phyloP scores from a whole-genome alignment of 192 early-diverging fungal genomes.

The Pilaira anomala region DNA sequence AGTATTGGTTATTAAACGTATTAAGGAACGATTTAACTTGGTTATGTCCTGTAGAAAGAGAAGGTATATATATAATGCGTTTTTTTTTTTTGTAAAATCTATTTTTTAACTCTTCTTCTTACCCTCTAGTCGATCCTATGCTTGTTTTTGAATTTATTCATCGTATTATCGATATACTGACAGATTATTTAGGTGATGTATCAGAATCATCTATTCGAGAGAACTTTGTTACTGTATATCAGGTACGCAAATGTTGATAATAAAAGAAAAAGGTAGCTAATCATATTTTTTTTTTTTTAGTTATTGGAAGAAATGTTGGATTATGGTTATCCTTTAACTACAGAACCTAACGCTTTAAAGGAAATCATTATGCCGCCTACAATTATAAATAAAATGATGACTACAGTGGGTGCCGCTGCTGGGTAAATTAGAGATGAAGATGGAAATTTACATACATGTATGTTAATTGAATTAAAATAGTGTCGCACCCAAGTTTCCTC shows the following conservation, averaged over 20 bases:
- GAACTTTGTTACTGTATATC: slow-evolving; percentile 89
- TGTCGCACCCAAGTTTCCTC: slow-evolving; percentile 55
- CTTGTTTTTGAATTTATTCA: slow-evolving; percentile 85
- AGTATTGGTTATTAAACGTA: slow-evolving; percentile 64
- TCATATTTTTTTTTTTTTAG: slow-evolving; percentile 35
- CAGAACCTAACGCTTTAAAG: slow-evolving; percentile 79
- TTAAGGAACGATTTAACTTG: slow-evolving; percentile 72
- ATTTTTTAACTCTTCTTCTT: neutral
- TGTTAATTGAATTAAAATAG: slow-evolving; percentile 24
- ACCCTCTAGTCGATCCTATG: slow-evolving; percentile 65
- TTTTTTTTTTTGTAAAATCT: neutral
- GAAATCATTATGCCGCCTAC: slow-evolving; percentile 86
- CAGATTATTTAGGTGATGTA: slow-evolving; percentile 81
- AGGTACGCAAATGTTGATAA: slow-evolving; percentile 44
- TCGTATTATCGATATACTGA: slow-evolving; percentile 70
- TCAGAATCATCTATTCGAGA: slow-evolving; percentile 85
- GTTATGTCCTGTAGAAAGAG: slow-evolving; percentile 67
- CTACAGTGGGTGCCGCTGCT: slow-evolving; percentile 66
- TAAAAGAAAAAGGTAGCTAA: neutral
- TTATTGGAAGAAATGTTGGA: slow-evolving; percentile 94
- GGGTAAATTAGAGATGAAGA: slow-evolving; percentile 20
- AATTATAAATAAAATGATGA: slow-evolving; percentile 82
- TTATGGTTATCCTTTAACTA: slow-evolving; percentile 84
- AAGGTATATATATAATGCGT: slow-evolving; percentile 60
- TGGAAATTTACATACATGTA: neutral